phyloP scores from a whole-genome alignment of 2,329 filamentous ascomycete species.

The Nannizzia gypsea region DNA sequence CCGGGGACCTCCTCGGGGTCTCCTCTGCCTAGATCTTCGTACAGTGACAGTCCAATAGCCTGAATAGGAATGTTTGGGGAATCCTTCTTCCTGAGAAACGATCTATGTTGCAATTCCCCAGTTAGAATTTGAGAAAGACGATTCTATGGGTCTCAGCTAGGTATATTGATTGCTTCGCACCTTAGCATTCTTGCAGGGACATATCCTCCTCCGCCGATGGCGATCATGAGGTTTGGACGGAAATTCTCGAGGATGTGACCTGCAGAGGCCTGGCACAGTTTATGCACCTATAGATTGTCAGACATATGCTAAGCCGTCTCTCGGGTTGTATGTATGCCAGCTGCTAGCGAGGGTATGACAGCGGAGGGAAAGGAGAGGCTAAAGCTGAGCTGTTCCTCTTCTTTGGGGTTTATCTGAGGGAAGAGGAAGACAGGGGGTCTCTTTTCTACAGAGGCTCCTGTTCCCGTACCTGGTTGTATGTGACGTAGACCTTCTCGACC shows the following conservation, averaged over 20 bases:
- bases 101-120: constrained; percentile 34
- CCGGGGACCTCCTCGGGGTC: constrained; percentile 63
- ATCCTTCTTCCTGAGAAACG: constrained; percentile 84
- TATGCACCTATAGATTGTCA: constrained; percentile 61
- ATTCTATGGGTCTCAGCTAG: background rate
- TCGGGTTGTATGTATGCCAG: background rate
- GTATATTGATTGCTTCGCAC: constrained; percentile 26
- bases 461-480: constrained; percentile 70
- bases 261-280: constrained; percentile 83
- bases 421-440: background rate
- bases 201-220: constrained; percentile 94
- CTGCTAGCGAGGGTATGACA: background rate
- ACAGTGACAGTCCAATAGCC: constrained; percentile 93
- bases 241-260: constrained; percentile 70
- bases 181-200: constrained; percentile 93
- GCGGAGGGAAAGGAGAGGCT: background rate
- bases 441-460: background rate
- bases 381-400: background rate
- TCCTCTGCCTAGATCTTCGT: constrained; percentile 64
- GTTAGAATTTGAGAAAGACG: background rate
- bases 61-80: constrained; percentile 95
- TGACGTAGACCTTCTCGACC: constrained; percentile 78
- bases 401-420: background rate
- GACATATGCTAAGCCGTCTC: background rate
- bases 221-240: constrained; percentile 92